phyloP scores from a whole-genome alignment of 2,329 filamentous ascomycete species.

The Ophiognomonia clavigignenti-juglandacearum region DNA sequence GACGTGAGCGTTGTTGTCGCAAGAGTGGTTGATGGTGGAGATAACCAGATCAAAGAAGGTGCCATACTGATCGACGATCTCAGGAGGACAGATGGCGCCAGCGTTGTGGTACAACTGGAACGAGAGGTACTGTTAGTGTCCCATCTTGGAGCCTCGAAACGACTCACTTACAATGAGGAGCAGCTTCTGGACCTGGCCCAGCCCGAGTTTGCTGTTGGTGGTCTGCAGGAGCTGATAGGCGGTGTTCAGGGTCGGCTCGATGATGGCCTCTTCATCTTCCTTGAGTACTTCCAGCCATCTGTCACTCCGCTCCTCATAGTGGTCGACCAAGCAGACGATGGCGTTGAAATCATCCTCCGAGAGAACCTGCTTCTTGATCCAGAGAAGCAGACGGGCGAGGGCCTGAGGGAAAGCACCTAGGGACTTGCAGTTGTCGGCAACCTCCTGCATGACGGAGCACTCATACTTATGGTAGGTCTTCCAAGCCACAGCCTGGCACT shows the following conservation, averaged over 20 bases:
- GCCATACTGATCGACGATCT: conserved; percentile 20
- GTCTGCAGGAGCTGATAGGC: conserved; percentile 13
- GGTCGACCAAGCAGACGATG: conserved; percentile 20
- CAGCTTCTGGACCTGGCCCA: conserved; percentile 14
- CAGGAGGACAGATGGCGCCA: conserved; percentile 20
- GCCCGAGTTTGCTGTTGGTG: conserved; percentile 10
- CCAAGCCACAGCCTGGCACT: conserved; percentile 26
- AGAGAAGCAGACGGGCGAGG: conserved; percentile 23
- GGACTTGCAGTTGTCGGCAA: conserved; percentile 2
- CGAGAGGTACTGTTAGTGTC: neutral
- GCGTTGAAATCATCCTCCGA: conserved; percentile 14
- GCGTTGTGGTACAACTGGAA: conserved; percentile 24
- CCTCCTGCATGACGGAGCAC: conserved; percentile 21
- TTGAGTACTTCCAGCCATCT: conserved; percentile 7
- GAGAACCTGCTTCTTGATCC: conserved; percentile 20
- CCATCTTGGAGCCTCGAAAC: neutral
- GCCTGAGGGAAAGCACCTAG: conserved; percentile 18
- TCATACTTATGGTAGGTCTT: conserved; percentile 26
- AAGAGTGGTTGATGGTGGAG: conserved; percentile 32
- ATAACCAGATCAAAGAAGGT: conserved; percentile 26
- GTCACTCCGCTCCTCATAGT: conserved; percentile 20
- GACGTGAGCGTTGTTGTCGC: conserved; percentile 29
- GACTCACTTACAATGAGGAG: conserved; percentile 18
- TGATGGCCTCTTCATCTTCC: conserved; percentile 2
- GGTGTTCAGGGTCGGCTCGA: conserved; percentile 8